A percentile compares a stretch with the other conserved stretches of the same genome.
Conservation (phyloP, 495 filamentous ascomycete species). For the Neurospora tetraspora region DNA sequence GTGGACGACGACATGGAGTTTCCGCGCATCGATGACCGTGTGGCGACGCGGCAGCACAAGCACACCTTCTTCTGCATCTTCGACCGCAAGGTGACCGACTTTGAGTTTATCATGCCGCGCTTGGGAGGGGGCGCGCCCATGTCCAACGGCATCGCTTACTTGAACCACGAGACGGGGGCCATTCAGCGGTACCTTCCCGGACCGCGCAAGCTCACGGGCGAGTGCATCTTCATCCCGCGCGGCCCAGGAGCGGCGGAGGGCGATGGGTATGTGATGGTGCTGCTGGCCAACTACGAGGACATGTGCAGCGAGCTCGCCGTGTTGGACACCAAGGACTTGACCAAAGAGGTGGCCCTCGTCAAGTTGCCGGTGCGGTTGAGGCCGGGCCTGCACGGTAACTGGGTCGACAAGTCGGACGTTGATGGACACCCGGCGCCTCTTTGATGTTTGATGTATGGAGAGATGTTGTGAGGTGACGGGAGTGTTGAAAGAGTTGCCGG, state of each 20-base stretch:
- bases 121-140: conserved; percentile 20
- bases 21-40: conserved; percentile 43
- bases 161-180: conserved; percentile 5
- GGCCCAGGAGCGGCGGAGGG: conserved; percentile 27
- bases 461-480: not conserved
- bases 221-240: conserved; percentile 42
- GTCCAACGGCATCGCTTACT: conserved; percentile 29
- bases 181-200: conserved; percentile 32
- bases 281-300: conserved; percentile 33
- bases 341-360: not conserved
- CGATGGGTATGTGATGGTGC: conserved; percentile 40
- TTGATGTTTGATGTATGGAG: not conserved
- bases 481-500: not conserved
- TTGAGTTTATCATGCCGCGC: conserved; percentile 24
- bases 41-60: conserved; percentile 30
- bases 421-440: not conserved
- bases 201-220: conserved; percentile 35
- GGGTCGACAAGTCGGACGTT: conserved; percentile 2
- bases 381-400: conserved; percentile 8
- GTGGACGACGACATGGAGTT: conserved; percentile 38
- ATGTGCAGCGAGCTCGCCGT: conserved; percentile 9
- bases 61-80: conserved; percentile 39
- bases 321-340: conserved; percentile 6
- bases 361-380: conserved; percentile 5
- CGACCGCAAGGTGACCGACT: conserved; percentile 28